A percentile compares a stretch with the other conserved stretches of the same genome.
Evolutionary conservation across 805 yeast genomes (phyloP).

Genomic region (Myxozyma kluyveri): DNA sequence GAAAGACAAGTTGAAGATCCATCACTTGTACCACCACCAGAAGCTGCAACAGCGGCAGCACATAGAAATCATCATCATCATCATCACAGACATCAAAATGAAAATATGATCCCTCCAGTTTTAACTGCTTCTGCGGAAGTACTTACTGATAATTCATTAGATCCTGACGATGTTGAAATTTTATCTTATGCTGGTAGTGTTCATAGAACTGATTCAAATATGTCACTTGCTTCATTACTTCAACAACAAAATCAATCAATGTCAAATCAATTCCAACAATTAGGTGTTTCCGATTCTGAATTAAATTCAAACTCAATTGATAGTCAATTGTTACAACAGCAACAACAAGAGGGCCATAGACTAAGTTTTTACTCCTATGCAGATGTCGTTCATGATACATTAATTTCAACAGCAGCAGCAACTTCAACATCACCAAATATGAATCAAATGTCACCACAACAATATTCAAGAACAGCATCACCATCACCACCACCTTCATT

Average conservation of each 20-base stretch:
- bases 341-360: background rate
- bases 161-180: conserved; percentile 69
- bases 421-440: background rate
- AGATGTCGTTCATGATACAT: conserved; percentile 10
- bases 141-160: conserved; percentile 53
- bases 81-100: conserved; percentile 44
- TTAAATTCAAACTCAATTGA: background rate
- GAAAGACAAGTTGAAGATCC: conserved; percentile 68
- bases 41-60: conserved; percentile 34
- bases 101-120: conserved; percentile 77
- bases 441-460: background rate
- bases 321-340: background rate
- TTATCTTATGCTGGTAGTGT: conserved; percentile 44
- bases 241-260: background rate
- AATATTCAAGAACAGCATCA: background rate
- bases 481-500: background rate
- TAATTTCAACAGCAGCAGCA: background rate
- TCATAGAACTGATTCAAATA: background rate
- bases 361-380: conserved; percentile 21
- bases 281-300: too few relatives aligned
- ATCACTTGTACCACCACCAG: conserved; percentile 5
- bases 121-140: conserved; percentile 73
- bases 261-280: background rate
- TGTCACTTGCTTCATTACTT: conserved; percentile 1
- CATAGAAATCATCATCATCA: background rate